Evolutionary conservation across 345 rosid species (phyloP).

Genomic region (Moricandia arvensis): DNA sequence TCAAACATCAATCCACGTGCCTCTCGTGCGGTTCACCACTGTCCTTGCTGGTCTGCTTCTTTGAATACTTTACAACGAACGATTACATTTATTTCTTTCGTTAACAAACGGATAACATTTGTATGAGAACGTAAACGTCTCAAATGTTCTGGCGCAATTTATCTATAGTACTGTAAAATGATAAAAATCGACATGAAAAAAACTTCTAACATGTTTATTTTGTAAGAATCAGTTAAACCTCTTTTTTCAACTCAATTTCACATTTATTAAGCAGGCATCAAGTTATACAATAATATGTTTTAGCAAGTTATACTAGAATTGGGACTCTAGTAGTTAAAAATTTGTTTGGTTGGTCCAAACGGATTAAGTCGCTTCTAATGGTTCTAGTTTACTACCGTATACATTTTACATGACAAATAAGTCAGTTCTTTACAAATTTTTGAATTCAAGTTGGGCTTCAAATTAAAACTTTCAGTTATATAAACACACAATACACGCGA

Average conservation of each 20-base stretch:
- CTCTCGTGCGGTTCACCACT: background rate
- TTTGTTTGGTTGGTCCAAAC: background rate
- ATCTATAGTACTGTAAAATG: background rate
- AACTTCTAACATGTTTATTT: background rate
- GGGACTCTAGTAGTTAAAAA: background rate
- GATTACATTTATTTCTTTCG: background rate
- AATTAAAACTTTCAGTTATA: background rate
- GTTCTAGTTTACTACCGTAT: too few species aligned
- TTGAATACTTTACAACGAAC: background rate
- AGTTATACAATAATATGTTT: background rate
- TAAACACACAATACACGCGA: background rate
- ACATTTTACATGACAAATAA: background rate
- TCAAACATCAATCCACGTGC: background rate
- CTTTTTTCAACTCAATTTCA: background rate
- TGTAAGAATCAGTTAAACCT: background rate
- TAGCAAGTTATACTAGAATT: background rate
- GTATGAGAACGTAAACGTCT: background rate
- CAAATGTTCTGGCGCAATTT: background rate
- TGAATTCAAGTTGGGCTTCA: background rate
- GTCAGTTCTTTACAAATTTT: too few species aligned
- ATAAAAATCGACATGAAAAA: background rate
- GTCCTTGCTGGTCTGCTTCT: background rate
- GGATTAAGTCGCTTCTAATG: background rate
- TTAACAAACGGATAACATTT: background rate
- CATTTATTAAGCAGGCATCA: background rate